A percentile compares a stretch with the other conserved stretches of the same genome.
phyloP scores from a whole-genome alignment of 192 early-diverging fungal species.

The Diversispora eburnea region DNA sequence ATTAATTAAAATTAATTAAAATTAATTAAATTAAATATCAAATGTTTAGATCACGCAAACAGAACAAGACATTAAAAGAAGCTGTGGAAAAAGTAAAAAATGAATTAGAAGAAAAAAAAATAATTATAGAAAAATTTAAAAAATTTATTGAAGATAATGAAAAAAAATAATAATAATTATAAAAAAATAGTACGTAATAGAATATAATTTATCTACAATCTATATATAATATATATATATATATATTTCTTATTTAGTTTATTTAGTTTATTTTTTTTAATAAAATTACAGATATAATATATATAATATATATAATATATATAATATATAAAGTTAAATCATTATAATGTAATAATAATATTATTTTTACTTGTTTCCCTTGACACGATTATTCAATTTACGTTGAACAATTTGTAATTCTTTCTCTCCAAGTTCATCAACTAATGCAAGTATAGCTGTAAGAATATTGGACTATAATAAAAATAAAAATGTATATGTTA shows the following conservation, averaged over 20 bases:
- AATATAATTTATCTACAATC: neutral
- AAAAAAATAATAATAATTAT: neutral
- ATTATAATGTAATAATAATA: neutral
- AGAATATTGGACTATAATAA: conserved; percentile 22
- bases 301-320: neutral
- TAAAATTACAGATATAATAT: neutral
- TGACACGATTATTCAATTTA: conserved; percentile 1
- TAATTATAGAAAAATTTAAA: neutral
- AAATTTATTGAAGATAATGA: neutral
- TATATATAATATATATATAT: neutral
- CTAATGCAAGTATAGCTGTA: conserved; percentile 17
- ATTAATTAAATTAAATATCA: too few species aligned
- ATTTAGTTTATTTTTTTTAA: too few species aligned
- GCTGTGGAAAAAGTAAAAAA: neutral
- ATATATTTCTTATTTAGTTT: neutral
- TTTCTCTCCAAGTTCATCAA: conserved; percentile 19
- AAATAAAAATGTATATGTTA: too few species aligned
- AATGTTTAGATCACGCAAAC: too few species aligned
- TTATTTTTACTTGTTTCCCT: neutral
- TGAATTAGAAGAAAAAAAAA: too few species aligned
- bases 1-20: too few species aligned
- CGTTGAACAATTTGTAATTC: conserved; percentile 21
- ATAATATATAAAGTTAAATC: neutral
- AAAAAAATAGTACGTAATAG: neutral
- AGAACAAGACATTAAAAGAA: too few species aligned